Evolutionary conservation across 768 basidiomycete species (phyloP), one percentile per base, ranked within the genome.

Genomic region (Pleurotus giganteus): DNA sequence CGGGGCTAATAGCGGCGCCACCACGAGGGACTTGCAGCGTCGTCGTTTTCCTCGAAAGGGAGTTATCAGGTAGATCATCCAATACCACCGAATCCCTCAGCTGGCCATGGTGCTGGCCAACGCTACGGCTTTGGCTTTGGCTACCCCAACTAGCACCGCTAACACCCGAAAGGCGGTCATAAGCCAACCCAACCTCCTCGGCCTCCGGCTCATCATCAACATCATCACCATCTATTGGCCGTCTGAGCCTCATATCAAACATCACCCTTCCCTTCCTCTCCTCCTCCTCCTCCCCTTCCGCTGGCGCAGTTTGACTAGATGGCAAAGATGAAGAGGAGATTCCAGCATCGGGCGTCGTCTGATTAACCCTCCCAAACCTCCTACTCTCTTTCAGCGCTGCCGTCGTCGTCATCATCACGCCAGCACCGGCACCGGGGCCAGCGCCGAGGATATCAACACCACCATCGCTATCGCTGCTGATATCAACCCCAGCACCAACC

Each of bases 151-250:
- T 51, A 8, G 11, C 23, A 26, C 17, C 19, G 44, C 26, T 27
- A 7, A 27, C 44, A 24, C 19, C 9, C 19, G 49, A 51, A 17
- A 8, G 13, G 4, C 31, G 28, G 23, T 51, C 49, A 13, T 51
- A 51, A 5, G 76, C 74, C 50, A 70, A 68, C 17, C 58, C 57
- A 58, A 77, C 65, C 51, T 72, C 73, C 28, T 66, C 63, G 4
- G 63, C 65, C 4, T 66, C 65, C 4, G 63, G 67, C 8, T 63
- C 62, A 4, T 60, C 65, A 36, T 60, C 64, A 17, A 65, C 65
- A 45, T 58, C 54, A 17, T 58, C 63, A 24, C 60, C 61, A 31
- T 64, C 64, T 36, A 60, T 61, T 11, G 59, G 61, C 19, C 56
- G 36, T 54, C 58, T 56, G 13, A 62, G 44, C 27, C 43, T 47